Evolutionary conservation across 805 yeast genomes (phyloP), one percentile per base, ranked within the genome.

Genomic region (Wickerhamiella spandovensis): DNA sequence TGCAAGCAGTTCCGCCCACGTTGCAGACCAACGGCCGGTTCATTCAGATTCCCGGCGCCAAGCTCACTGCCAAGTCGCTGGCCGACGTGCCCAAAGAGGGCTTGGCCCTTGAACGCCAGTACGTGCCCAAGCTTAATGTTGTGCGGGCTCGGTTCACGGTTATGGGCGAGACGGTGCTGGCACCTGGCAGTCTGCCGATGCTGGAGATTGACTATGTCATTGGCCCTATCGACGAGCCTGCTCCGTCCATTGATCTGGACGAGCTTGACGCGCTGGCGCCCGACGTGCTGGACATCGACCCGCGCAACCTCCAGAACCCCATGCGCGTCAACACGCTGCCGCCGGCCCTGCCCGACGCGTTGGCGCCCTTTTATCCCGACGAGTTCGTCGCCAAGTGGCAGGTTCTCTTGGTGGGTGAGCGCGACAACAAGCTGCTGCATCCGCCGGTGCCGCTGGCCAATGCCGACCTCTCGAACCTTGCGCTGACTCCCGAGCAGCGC

Each of bases 11-110:
- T 0, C 73, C 69, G 58, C 68, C 77, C 51, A 58, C 72, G 58
- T 70, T 71, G 13, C 54, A 63, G 49, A 67, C 68, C 52, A 72
- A 76, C 57, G 79, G 79, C 51, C 87, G 84, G 64, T 70, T 84
- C 48, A 71, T 84, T 53, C 97, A 92, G 70, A 73, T 90, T 54
- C 96, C 96, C 30, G 78, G 77, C 51, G 85, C 84, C 39, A 72
- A 78, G 53, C 58, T 69, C 13, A 67, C 72, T 20, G 69, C 44
- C 15, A 38, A 35, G 20, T 28, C 51, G 2, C 54, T 53, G 15
- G 39, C 51, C n/a, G 49, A 49, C 13, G 46, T 47, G 2, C 54
- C 58, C 23, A 21, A 39, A 22, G 42, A 48, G 18, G 59, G 56
- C 41, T 13, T 35, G 13, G 17, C 39, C 6, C 39, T 35, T 5